Percentiles rank a stretch among this genome's conserved stretches.
These are phyloP conservation scores for Solanum infundibuliforme DNA, from an alignment of 257 asterid genomes.

Conservation along the genomic window DNA sequence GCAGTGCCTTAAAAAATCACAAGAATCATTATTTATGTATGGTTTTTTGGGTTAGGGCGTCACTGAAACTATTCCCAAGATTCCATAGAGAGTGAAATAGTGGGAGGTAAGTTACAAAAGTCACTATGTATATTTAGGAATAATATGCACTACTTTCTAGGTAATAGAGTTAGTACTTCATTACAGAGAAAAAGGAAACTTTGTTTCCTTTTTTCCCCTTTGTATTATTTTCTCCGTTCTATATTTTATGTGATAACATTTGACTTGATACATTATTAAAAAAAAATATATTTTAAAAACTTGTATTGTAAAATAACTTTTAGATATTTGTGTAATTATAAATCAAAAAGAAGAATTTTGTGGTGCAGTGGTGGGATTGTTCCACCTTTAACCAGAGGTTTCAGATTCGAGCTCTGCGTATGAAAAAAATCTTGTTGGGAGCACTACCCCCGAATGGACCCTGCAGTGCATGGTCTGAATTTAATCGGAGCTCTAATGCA, in stretches of 20 bases:
- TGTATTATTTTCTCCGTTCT: not conserved
- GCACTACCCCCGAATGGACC: not conserved
- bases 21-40: not conserved
- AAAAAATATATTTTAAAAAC: too few relatives aligned
- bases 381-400: fast-evolving
- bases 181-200: not conserved
- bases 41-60: constrained; percentile 7
- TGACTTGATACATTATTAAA: too few relatives aligned
- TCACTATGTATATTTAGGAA: constrained; percentile 12
- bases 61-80: constrained; percentile 41
- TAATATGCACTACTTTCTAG: constrained; percentile 25
- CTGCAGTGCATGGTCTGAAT: not conserved
- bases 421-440: not conserved
- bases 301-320: too few relatives aligned
- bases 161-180: not conserved
- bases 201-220: constrained; percentile 10
- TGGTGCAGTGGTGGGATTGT: not conserved
- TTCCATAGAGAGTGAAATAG: constrained; percentile 19
- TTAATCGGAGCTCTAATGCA: not conserved
- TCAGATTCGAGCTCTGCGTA: not conserved
- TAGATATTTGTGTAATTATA: not conserved
- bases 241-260: not conserved
- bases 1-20: not conserved
- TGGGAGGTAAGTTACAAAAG: constrained; percentile 12
- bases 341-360: too few relatives aligned